Base-by-base conservation (phyloP, 1,139 yeast genomes). In the Debaryomyces subglobosus region DNA sequence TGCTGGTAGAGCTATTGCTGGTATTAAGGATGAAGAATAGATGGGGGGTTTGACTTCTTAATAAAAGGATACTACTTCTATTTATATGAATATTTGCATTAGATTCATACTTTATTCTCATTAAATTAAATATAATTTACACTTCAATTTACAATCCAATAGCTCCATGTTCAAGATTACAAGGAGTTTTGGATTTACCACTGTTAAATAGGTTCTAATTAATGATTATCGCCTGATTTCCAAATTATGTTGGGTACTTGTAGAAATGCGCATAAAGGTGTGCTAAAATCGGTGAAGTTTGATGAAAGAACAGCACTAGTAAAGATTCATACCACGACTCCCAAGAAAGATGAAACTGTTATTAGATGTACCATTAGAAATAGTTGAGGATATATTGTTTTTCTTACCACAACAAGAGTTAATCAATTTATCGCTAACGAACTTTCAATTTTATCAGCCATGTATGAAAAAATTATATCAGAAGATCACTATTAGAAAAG, bases 1-100 rank as follows among this genome's bases (percentile, higher is more conserved):
- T 81, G 70, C 87, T 48, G 94, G 87, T 61, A 86, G 95, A 78
- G 96, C 96, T 60, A 68, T 82, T 54, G 68, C 74, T 49, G 92
- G 91, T 66, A 77, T 86, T 64, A 86, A 86, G 76, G 89, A 69
- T 59, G 72, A 66, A 51, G 63, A 64, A 56, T 46, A 44, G 30
- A 13, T 29, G 13, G 12, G 15, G 24, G 18, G 23, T 20, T 24
- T 16, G 27, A 42, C n/a, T 27, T 29, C 32, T 30, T 23, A 25
- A 32, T 21, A 23, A 29, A 12, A 27, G 30, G 13, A 10, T 41
- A 25, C 27, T 40, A 30, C 37, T 40, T 30, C 33, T 40, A 21
- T 40, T 30, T 40, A 39, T 40, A 30, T 29, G 25, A 30, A 40
- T 39, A 27, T 30, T 30, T 40, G 43, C 43, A 40, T 40, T 30